Conservation (phyloP, 2,329 filamentous ascomycete genomes). For the Harringtonia aguacate region DNA sequence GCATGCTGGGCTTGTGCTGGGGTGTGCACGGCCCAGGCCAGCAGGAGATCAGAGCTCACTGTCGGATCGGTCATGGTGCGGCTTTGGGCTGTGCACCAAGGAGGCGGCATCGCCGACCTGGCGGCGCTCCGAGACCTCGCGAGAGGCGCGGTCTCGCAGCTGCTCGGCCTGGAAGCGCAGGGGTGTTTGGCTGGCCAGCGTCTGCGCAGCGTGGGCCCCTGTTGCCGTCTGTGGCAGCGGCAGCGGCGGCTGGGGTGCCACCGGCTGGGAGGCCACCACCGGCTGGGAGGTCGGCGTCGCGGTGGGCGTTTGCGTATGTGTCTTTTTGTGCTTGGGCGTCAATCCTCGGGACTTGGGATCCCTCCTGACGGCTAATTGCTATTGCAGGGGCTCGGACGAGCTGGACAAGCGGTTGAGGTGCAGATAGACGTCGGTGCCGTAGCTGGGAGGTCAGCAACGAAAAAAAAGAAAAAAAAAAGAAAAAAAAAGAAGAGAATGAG, state of each 20-base stretch:
- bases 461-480: background rate
- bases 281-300: background rate
- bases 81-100: conserved; percentile 47
- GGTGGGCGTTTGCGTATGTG: background rate
- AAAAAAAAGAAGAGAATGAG: background rate
- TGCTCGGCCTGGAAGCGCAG: conserved; percentile 51
- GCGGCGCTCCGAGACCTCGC: conserved; percentile 74
- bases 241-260: too few species aligned
- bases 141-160: conserved; percentile 39
- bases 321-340: conserved; percentile 32
- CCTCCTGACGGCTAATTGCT: conserved; percentile 84
- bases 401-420: conserved; percentile 93
- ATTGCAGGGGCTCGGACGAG: conserved; percentile 94
- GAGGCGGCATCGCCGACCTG: conserved; percentile 84
- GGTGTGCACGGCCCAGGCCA: conserved; percentile 4
- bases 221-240: too few species aligned
- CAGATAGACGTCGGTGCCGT: conserved; percentile 96
- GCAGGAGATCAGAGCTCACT: conserved; percentile 21
- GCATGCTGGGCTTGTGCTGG: background rate
- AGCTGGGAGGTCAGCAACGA: conserved; percentile 40
- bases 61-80: conserved; percentile 17
- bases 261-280: too few species aligned
- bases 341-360: conserved; percentile 58
- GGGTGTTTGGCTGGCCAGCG: too few species aligned
- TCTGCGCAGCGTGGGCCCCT: too few species aligned